phyloP scores from a whole-genome alignment of 1,139 yeast genomes.

The Suhomyces bokatorum region DNA sequence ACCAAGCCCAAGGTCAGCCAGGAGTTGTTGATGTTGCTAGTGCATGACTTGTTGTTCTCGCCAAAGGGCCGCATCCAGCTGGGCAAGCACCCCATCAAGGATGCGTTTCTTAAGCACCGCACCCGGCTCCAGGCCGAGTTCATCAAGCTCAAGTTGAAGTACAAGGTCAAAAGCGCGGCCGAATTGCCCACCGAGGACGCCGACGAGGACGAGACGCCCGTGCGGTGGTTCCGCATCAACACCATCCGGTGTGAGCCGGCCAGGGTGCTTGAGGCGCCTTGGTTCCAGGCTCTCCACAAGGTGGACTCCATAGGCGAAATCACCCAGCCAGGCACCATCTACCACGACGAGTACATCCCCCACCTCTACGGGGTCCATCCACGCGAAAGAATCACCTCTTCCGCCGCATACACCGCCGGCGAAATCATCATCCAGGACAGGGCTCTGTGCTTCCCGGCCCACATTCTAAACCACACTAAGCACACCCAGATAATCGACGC shows the following conservation, averaged over 20 bases:
- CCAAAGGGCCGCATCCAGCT: constrained; percentile 81
- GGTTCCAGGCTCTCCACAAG: constrained; percentile 47
- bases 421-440: constrained; percentile 88
- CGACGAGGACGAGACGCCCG: constrained; percentile 68
- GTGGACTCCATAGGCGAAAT: constrained; percentile 52
- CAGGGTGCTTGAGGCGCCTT: constrained; percentile 37
- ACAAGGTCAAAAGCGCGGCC: constrained; percentile 47
- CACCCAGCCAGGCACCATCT: constrained; percentile 54
- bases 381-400: constrained; percentile 60
- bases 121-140: constrained; percentile 82
- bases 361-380: constrained; percentile 83
- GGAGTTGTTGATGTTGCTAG: constrained; percentile 59
- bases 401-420: constrained; percentile 71
- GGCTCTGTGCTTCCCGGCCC: constrained; percentile 95
- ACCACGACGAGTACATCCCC: constrained; percentile 69
- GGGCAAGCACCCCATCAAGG: constrained; percentile 86
- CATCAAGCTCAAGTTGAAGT: constrained; percentile 70
- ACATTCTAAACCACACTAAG: constrained; percentile 54
- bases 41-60: constrained; percentile 79
- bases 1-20: constrained; percentile 42
- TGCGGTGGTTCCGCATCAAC: constrained; percentile 86
- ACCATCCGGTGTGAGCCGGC: constrained; percentile 48
- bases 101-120: constrained; percentile 72
- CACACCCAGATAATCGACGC: constrained; percentile 76
- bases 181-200: constrained; percentile 37